These are phyloP conservation scores for Diddensiella santjacobensis DNA, from an alignment of 805 yeast genomes.

Conservation along the genomic window DNA sequence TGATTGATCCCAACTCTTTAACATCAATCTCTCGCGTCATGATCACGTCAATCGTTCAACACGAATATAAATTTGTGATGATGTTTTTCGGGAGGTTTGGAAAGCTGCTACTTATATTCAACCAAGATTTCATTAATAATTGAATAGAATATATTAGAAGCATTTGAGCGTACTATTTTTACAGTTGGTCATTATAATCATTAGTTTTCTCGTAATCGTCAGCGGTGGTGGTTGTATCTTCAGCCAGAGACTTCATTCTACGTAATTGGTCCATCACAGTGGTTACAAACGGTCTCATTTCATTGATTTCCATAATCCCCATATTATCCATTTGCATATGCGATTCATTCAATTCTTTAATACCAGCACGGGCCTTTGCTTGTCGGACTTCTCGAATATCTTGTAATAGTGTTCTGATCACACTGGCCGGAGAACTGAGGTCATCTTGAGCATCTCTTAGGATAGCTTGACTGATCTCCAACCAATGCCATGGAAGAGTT, in stretches of 20 bases:
- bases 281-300: constrained; percentile 77
- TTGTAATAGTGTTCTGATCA: constrained; percentile 64
- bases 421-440: constrained; percentile 66
- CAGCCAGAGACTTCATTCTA: constrained; percentile 21
- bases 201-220: constrained; percentile 4
- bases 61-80: too few relatives aligned
- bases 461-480: constrained; percentile 69
- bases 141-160: neutral
- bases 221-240: neutral
- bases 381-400: constrained; percentile 81
- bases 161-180: too few relatives aligned
- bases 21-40: too few relatives aligned
- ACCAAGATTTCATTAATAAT: neutral
- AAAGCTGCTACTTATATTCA: too few relatives aligned
- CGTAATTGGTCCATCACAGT: constrained; percentile 76
- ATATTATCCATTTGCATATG: constrained; percentile 80
- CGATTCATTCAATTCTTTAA: constrained; percentile 71
- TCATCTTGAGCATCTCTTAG: constrained; percentile 75
- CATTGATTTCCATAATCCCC: constrained; percentile 82
- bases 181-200: neutral
- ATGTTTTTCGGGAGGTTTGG: too few relatives aligned
- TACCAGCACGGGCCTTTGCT: constrained; percentile 77
- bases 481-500: constrained; percentile 80
- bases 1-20: constrained; percentile 4
- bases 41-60: too few relatives aligned